Evolutionary conservation across 2,329 filamentous ascomycete species (phyloP), one percentile per base, ranked within the genome.

Genomic region (Cyphellophora europaea): DNA sequence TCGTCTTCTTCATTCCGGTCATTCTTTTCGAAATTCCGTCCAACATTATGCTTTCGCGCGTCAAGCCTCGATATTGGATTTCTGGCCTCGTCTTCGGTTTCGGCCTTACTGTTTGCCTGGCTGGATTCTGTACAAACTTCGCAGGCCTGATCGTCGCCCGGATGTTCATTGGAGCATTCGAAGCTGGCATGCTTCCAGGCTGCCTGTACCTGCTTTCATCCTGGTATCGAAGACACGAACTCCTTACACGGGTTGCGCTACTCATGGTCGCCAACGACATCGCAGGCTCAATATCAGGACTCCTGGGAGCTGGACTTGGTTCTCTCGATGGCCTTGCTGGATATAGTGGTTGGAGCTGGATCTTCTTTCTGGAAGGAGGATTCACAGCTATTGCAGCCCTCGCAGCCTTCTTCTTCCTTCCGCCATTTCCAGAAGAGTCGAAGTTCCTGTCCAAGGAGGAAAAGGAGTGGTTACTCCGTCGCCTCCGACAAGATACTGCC

Each of bases 1-100:
- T 73, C 4, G 73, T 81, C 44, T 63, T 82, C 17, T 82, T 81
- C 50, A 72, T 80, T 36, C 77, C 77, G 2, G 82, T 61, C 40
- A 32, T 31, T 32, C 27, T 35, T 18, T 42, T 15, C 18, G 33
- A 50, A 49, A 12, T 49, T 66, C 32, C 62, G 67, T 3, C 31
- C 5, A 33, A 33, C 18, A 33, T 33, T 17, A 23, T 33, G 6
- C 21, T 33, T 21, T 33, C 31, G 5, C 21, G 31, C 13, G 17
- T 33, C n/a, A 33, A 33, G 31, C 73, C 69, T 3, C 65, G 62
- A 2, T 42, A 67, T 33, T 72, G 66, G 62, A 64, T 72, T 17
- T 64, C 68, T n/a, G 21, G 16, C 14, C 11, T 37, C 17, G 15
- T 15, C 11, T 21, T 33, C 5, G 19, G 17, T n/a, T 38, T 12